Percentiles rank a stretch among this genome's conserved stretches.
Conservation (phyloP, 2,329 filamentous ascomycete species). For the Fusarium sp. region DNA sequence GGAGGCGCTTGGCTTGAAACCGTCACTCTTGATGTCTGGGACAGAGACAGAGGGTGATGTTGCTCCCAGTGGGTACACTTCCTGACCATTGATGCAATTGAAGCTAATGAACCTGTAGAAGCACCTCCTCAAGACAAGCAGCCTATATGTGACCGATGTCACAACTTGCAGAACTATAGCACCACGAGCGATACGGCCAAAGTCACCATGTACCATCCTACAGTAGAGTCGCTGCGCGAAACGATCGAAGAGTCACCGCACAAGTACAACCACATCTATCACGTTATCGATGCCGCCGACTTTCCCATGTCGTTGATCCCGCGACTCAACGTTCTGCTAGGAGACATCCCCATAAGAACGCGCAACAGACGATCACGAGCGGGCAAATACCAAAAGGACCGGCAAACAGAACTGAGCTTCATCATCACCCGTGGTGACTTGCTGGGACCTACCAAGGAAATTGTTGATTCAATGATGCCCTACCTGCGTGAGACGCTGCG, state of each 20-base stretch:
- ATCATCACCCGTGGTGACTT: conserved; percentile 91
- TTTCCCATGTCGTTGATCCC: conserved; percentile 95
- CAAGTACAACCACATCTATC: conserved; percentile 93
- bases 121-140: conserved; percentile 43
- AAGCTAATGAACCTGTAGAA: conserved; percentile 28
- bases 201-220: conserved; percentile 80
- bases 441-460: conserved; percentile 82
- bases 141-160: conserved; percentile 88
- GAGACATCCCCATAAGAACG: conserved; percentile 78
- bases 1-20: conserved; percentile 58
- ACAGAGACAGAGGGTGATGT: conserved; percentile 35
- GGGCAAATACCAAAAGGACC: conserved; percentile 72
- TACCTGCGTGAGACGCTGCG: conserved; percentile 83
- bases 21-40: conserved; percentile 50
- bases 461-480: conserved; percentile 88
- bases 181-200: conserved; percentile 58
- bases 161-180: conserved; percentile 81
- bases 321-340: conserved; percentile 75
- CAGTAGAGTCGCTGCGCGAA: conserved; percentile 81
- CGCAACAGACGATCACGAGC: conserved; percentile 81
- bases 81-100: neutral
- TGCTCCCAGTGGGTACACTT: conserved; percentile 28
- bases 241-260: conserved; percentile 91
- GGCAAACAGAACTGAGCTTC: conserved; percentile 84
- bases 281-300: conserved; percentile 93